phyloP scores from a whole-genome alignment of 192 early-diverging fungal genomes.

The Obelidium mucronatum region DNA sequence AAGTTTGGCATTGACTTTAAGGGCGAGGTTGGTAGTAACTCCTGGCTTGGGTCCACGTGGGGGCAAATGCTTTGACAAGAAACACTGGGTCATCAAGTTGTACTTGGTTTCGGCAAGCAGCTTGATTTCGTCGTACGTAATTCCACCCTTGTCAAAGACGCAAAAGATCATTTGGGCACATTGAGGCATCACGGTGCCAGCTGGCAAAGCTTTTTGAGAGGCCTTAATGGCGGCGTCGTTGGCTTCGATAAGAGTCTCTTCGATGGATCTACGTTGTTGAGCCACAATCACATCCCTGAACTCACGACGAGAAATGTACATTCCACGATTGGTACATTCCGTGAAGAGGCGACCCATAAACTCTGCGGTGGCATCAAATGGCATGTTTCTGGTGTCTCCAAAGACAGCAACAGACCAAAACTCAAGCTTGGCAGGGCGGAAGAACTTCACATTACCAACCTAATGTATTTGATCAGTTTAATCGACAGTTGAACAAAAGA shows the following conservation, averaged over 20 bases:
- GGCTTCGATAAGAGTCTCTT: slow-evolving; percentile 14
- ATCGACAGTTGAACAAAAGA: background rate
- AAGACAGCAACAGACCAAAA: slow-evolving; percentile 29
- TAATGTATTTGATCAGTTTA: background rate
- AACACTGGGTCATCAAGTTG: slow-evolving; percentile 86
- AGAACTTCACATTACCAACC: slow-evolving; percentile 28
- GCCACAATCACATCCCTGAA: slow-evolving; percentile 20
- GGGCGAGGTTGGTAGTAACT: slow-evolving; percentile 84
- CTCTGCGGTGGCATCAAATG: slow-evolving; percentile 1
- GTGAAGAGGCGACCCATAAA: slow-evolving; percentile 16
- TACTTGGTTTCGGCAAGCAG: slow-evolving; percentile 78
- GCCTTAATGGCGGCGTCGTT: slow-evolving; percentile 1
- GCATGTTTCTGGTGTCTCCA: slow-evolving; percentile 26
- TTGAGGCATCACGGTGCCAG: background rate
- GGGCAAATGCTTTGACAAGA: slow-evolving; percentile 62
- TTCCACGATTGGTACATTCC: slow-evolving; percentile 26
- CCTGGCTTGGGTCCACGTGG: slow-evolving; percentile 3
- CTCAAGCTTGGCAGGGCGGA: slow-evolving; percentile 26
- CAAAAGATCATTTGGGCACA: slow-evolving; percentile 33
- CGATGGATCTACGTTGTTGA: slow-evolving; percentile 1
- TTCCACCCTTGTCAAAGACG: background rate
- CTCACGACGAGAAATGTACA: slow-evolving; percentile 11
- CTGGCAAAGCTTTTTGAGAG: background rate
- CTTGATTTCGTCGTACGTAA: slow-evolving; percentile 82
- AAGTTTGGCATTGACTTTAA: slow-evolving; percentile 41